Base-by-base conservation (phyloP, 1,284 basidiomycete genomes). In the Irpex rosettiformis region DNA sequence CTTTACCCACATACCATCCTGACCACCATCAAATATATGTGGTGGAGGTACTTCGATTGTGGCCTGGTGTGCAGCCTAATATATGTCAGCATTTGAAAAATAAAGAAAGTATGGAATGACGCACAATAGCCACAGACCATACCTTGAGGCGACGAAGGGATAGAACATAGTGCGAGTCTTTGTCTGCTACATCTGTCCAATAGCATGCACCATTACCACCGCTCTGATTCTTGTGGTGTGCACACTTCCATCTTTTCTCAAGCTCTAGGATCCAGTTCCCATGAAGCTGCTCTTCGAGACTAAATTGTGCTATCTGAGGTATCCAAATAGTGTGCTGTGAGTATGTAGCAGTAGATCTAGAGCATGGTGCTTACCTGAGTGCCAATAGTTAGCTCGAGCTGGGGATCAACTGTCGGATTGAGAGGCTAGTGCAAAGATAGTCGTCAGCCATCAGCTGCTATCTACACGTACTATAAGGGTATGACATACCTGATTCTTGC, bases 121-220 rank as follows among this genome's bases (percentile, higher is more conserved):
- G 40, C 33, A 61, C 60, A 43, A 58, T 61, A n/a, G 60, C 60
- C 2, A 45, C 43, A 6, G 57, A 52, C 60, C 60, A 61, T 2
- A 56, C 8, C 30, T 52, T 53, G 11, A 61, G 42, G 13, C 45
- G 33, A 22, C 57, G 52, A 33, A 33, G 33, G 52, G 54, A 58
- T 13, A 61, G 33, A 11, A 40, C 47, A 16, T 54, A 25, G 33
- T 61, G 60, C 16, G 33, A n/a, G n/a, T n/a, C n/a, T n/a, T n/a
- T n/a, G n/a, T n/a, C 29, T 24, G 52, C 52, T 11, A 47, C 48
- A 6, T 28, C 45, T 28, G 42, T 18, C 21, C 66, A 52, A 47
- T 63, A 70, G 53, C 69, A 70, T 52, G 60, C 56, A 3, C 69
- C 69, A 1, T 49, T 24, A 22, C 66, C 65, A 22, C 68, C 65